Percentiles rank a stretch among this genome's conserved stretches.
Conservation (phyloP, 495 filamentous ascomycete genomes). For the Penicillium tannophilum region DNA sequence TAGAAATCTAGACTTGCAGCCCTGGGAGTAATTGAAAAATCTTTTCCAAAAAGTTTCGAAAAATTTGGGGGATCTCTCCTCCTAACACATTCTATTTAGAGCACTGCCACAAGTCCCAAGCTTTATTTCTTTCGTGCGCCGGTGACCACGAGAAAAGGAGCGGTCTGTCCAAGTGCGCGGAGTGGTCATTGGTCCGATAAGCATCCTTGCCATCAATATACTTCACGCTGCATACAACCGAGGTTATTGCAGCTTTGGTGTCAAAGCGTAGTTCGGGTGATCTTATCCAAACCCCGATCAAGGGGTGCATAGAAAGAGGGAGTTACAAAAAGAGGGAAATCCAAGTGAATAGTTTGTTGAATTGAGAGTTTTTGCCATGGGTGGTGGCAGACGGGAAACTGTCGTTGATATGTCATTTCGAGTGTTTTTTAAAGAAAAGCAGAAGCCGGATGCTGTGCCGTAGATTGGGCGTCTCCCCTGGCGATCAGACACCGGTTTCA, state of each 20-base stretch:
- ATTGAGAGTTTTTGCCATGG: background rate
- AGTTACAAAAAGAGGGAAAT: background rate
- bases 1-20: background rate
- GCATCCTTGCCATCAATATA: background rate
- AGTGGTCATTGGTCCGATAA: conserved; percentile 10
- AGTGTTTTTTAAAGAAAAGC: conserved; percentile 3
- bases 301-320: background rate
- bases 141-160: conserved; percentile 9
- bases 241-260: conserved; percentile 1
- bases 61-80: too few relatives aligned
- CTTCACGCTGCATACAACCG: conserved; percentile 2
- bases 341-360: background rate
- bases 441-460: conserved; percentile 1
- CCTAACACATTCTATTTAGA: background rate
- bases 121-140: background rate
- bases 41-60: too few relatives aligned
- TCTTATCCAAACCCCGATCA: background rate
- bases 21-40: too few relatives aligned
- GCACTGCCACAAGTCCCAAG: background rate
- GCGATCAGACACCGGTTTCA: background rate
- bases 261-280: conserved; percentile 4
- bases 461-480: background rate
- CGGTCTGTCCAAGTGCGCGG: conserved; percentile 13
- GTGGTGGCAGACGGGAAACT: background rate
- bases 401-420: conserved; percentile 1